Conservation (phyloP, 176 grass and related monocot genomes). For the Oryza rufipogon region DNA sequence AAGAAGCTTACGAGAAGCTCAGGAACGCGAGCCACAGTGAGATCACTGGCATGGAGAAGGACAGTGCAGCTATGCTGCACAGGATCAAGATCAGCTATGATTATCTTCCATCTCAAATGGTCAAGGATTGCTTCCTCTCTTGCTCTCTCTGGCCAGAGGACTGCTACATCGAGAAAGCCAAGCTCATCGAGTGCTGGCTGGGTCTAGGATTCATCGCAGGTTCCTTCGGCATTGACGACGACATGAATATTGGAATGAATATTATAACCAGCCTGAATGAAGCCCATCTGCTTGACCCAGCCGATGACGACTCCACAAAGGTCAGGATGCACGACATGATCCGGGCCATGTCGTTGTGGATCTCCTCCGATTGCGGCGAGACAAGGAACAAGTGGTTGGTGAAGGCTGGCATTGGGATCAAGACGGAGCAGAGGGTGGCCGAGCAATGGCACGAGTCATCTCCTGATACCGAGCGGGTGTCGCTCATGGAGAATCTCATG, state of each 20-base stretch:
- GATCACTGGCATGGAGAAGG: neutral
- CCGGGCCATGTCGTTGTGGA: conserved; percentile 7
- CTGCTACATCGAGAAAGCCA: neutral
- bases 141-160: conserved; percentile 18
- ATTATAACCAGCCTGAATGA: neutral
- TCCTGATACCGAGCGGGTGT: neutral
- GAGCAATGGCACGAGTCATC: neutral
- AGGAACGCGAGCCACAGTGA: neutral
- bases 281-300: neutral
- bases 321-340: conserved; percentile 13
- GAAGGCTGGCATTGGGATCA: neutral
- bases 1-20: neutral
- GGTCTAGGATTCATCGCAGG: neutral
- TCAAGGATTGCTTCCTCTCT: neutral
- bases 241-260: neutral
- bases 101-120: neutral
- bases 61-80: neutral
- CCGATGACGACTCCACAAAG: neutral
- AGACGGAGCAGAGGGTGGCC: neutral
- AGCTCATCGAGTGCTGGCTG: conserved; percentile 11
- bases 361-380: neutral
- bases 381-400: neutral
- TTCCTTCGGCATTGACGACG: neutral
- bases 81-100: conserved; percentile 13
- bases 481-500: neutral